Percentiles rank a stretch among this genome's conserved stretches.
Conservation (phyloP, 768 basidiomycete species). For the Agrocybe chaxingu region DNA sequence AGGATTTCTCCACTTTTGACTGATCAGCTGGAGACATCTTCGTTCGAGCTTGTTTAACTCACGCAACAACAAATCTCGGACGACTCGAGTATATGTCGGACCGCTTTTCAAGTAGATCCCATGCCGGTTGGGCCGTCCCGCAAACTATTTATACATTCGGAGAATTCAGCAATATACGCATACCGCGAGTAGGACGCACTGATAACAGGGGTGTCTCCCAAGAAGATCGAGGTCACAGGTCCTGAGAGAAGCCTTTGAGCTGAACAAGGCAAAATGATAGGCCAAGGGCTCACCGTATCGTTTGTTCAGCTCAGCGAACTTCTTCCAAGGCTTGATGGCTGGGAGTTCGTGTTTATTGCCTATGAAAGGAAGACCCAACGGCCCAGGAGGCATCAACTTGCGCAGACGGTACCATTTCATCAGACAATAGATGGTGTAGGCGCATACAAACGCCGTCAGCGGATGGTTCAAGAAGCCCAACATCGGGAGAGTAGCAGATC, state of each 20-base stretch:
- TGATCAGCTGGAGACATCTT: not conserved
- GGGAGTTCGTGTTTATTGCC: slow-evolving; percentile 47
- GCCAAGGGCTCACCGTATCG: slow-evolving; percentile 33
- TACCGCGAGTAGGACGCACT: slow-evolving; percentile 8
- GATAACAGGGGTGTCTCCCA: slow-evolving; percentile 41
- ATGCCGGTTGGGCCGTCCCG: slow-evolving; percentile 37
- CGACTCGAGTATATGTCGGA: slow-evolving; percentile 47
- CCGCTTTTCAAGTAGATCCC: slow-evolving; percentile 37
- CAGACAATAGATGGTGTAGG: slow-evolving; percentile 17
- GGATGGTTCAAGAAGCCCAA: not conserved
- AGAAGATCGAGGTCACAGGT: slow-evolving; percentile 36
- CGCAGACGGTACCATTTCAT: slow-evolving; percentile 29
- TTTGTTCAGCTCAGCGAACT: slow-evolving; percentile 44
- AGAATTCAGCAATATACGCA: not conserved
- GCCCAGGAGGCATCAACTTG: slow-evolving; percentile 42
- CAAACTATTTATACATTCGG: slow-evolving; percentile 25
- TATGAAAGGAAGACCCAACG: slow-evolving; percentile 38
- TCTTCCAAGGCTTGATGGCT: slow-evolving; percentile 41
- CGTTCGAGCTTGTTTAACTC: slow-evolving; percentile 2
- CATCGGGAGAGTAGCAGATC: not conserved
- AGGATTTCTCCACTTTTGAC: slow-evolving; percentile 38
- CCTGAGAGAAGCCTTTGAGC: slow-evolving; percentile 20
- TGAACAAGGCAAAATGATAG: not conserved
- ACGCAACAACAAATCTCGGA: slow-evolving; percentile 45
- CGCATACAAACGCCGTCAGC: not conserved